phyloP scores from a whole-genome alignment of 768 basidiomycete species.

The Macrocybe gigantea region DNA sequence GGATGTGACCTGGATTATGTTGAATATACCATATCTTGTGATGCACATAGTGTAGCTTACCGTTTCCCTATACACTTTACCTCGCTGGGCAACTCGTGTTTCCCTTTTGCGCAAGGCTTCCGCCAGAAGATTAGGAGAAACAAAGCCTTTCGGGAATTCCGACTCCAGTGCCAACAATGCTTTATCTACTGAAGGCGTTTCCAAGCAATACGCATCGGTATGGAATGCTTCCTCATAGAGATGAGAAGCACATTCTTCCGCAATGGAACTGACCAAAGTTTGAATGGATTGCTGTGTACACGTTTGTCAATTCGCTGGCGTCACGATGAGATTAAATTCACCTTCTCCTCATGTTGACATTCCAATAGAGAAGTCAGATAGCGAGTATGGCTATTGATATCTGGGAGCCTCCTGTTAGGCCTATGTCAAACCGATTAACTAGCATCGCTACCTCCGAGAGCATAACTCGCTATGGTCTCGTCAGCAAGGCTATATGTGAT shows the following conservation, averaged over 20 bases:
- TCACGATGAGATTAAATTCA: conserved; percentile 14
- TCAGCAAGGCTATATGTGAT: conserved; percentile 6
- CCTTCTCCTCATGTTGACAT: conserved; percentile 86
- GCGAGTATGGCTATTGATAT: conserved; percentile 37
- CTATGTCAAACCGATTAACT: not conserved
- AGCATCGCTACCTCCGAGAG: conserved; percentile 50
- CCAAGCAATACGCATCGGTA: conserved; percentile 54
- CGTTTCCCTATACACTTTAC: conserved; percentile 40
- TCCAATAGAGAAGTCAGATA: conserved; percentile 63
- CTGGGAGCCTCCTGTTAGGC: not conserved
- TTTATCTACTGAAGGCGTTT: conserved; percentile 38
- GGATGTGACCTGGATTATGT: conserved; percentile 42
- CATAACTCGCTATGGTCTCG: conserved; percentile 48
- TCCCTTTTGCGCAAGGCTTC: conserved; percentile 36
- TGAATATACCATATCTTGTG: conserved; percentile 4
- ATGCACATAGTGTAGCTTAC: conserved; percentile 24
- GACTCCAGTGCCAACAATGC: conserved; percentile 41
- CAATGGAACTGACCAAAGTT: conserved; percentile 57
- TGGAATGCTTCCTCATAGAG: conserved; percentile 61
- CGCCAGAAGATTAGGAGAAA: conserved; percentile 36
- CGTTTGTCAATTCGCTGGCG: not conserved
- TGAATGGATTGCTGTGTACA: conserved; percentile 63
- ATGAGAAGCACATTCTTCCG: conserved; percentile 54
- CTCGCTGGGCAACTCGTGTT: conserved; percentile 38
- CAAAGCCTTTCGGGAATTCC: conserved; percentile 41